Conservation (phyloP, 257 asterid genomes). For the Perilla frutescens region DNA sequence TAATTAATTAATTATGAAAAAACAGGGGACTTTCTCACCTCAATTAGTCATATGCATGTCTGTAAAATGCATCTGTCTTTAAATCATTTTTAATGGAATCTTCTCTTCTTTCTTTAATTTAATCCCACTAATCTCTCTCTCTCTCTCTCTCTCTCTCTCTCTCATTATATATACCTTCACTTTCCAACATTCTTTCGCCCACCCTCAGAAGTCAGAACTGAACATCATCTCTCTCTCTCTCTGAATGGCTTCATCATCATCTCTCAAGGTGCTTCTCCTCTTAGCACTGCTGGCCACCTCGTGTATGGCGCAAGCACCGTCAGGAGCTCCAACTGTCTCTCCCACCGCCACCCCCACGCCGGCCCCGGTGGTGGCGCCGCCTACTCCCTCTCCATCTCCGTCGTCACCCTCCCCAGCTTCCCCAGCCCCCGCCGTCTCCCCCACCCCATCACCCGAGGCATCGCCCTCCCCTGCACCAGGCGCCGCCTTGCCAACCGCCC, state of each 20-base stretch:
- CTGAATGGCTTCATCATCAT: conserved; percentile 45
- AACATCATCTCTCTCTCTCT: conserved; percentile 5
- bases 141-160: conserved; percentile 30
- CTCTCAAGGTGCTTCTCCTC: conserved; percentile 50
- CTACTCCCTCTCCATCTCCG: conserved; percentile 37
- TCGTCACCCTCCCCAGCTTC: conserved; percentile 35
- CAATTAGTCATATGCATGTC: conserved; percentile 35
- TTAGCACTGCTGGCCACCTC: conserved; percentile 59
- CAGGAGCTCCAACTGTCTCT: conserved; percentile 60
- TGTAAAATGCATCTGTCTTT: conserved; percentile 26
- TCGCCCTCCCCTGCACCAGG: conserved; percentile 45
- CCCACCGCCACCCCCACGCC: conserved; percentile 59
- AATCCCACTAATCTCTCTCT: conserved; percentile 14
- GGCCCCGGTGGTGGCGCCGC: conserved; percentile 46
- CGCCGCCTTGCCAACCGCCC: conserved; percentile 34
- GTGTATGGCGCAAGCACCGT: conserved; percentile 70
- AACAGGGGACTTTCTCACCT: conserved; percentile 3
- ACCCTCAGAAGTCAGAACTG: neutral
- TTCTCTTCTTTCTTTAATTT: neutral
- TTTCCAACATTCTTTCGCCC: conserved; percentile 27
- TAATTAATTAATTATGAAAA: neutral
- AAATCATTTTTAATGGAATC: conserved; percentile 23
- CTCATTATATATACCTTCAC: conserved; percentile 34
- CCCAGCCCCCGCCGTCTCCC: conserved; percentile 24
- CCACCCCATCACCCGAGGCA: conserved; percentile 31